phyloP scores from a whole-genome alignment of 768 basidiomycete genomes.

The Podaxis sp. region DNA sequence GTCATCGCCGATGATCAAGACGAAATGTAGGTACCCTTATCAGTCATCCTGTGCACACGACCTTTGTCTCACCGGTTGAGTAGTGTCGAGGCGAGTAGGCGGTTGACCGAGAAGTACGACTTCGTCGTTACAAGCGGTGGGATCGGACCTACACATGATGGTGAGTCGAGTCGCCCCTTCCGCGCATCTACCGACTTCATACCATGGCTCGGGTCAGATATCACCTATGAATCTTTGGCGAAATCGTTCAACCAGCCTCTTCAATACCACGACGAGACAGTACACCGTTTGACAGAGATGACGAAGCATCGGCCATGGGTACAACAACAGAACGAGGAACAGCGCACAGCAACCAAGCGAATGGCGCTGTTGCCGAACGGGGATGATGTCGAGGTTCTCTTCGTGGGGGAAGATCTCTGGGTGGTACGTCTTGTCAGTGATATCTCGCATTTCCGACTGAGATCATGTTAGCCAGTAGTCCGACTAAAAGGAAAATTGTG shows the following conservation, averaged over 20 bases:
- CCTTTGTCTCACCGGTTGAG: not conserved
- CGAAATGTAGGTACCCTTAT: constrained; percentile 64
- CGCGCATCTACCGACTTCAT: not conserved
- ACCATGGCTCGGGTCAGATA: constrained; percentile 42
- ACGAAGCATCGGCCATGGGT: constrained; percentile 57
- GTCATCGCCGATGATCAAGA: constrained; percentile 89
- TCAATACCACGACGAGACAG: constrained; percentile 74
- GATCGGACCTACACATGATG: constrained; percentile 90
- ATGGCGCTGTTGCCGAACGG: constrained; percentile 85
- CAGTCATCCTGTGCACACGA: not conserved
- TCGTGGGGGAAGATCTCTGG: constrained; percentile 80
- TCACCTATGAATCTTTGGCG: constrained; percentile 86
- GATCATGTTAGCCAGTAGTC: constrained; percentile 68
- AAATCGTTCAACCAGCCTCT: constrained; percentile 79
- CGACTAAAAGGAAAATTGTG: constrained; percentile 84
- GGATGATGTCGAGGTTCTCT: constrained; percentile 72
- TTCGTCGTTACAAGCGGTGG: constrained; percentile 91
- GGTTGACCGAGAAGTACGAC: constrained; percentile 82
- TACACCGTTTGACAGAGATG: constrained; percentile 67
- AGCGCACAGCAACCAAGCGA: constrained; percentile 71
- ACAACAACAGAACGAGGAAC: constrained; percentile 67
- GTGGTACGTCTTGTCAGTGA: constrained; percentile 52
- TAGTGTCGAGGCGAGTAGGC: constrained; percentile 81
- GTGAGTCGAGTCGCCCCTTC: constrained; percentile 36
- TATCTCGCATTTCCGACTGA: not conserved